Base-by-base conservation (phyloP, 441 rosid species). In the Jatropha multifida region DNA sequence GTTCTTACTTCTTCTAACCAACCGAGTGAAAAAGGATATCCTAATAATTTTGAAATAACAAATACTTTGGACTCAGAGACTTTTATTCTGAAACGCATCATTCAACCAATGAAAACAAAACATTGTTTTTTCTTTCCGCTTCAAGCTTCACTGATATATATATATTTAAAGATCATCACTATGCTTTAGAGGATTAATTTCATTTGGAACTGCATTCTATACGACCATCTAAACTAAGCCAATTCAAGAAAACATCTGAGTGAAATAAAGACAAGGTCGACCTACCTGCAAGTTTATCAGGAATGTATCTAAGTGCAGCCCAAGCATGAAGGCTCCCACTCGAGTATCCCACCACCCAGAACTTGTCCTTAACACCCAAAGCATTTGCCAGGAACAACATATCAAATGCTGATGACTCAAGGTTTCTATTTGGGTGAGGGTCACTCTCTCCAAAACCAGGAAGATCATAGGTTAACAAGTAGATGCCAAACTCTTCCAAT, bases 391-490 rank as follows among this genome's bases (percentile, higher is more conserved):
- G 74, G 77, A 75, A 76, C 41, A 82, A 79, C 83, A 90, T 84
- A 69, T 88, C 94, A 62, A 69, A 37, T 27, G 94, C 92, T 59
- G 94, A 90, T 58, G 94, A 84, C 78, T 84, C 80, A 17, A 90
- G 92, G 75, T 83, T 85, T 83, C 94, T 80, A 40, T 48, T 71
- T 23, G 88, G 86, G 59, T 87, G 86, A 79, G 90, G 87, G 81
- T 86, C 90, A 76, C 94, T 90, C 87, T 90, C 94, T 32, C 94
- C 94, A 82, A 88, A 90, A 81, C 94, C 94, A 37, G 90, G 94
- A 76, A 88, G 92, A 82, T 90, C 94, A 80, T 84, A 90, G 14
- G 90, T 83, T 75, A 90, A 63, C 75, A 90, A 80, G 68, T 78
- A 82, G 74, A 90, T 63, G 48, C 92, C 94, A 81, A 90, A 90